phyloP scores from a whole-genome alignment of 2,329 filamentous ascomycete genomes.

The Neospermospora avenae region DNA sequence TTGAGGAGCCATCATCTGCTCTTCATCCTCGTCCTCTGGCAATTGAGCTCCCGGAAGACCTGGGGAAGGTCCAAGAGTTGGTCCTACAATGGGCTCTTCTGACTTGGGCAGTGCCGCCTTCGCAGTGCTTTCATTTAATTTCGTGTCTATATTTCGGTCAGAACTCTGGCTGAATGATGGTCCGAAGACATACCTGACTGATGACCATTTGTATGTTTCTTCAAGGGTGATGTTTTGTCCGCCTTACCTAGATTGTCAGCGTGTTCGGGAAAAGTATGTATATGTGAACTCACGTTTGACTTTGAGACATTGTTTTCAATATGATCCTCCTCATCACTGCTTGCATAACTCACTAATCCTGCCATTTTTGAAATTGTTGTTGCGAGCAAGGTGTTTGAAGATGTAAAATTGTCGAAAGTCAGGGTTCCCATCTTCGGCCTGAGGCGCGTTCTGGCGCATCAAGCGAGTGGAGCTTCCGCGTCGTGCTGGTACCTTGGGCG shows the following conservation, averaged over 20 bases:
- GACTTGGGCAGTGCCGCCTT: conserved; percentile 7
- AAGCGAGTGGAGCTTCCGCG: conserved; percentile 16
- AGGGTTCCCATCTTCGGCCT: conserved; percentile 7
- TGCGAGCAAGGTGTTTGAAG: background rate
- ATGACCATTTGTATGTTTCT: conserved; percentile 18
- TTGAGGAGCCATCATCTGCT: conserved; percentile 31
- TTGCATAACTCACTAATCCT: conserved; percentile 39
- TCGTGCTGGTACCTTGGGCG: conserved; percentile 24
- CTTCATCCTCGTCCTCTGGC: conserved; percentile 33
- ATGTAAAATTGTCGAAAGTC: background rate
- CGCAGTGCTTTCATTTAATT: background rate
- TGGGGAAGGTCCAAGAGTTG: conserved; percentile 22
- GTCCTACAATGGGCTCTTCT: conserved; percentile 31
- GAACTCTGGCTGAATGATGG: background rate
- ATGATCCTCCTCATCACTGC: conserved; percentile 38
- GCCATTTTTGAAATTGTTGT: conserved; percentile 26
- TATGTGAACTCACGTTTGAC: conserved; percentile 22
- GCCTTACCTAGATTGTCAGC: conserved; percentile 25
- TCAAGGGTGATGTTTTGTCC: conserved; percentile 12
- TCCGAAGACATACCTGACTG: conserved; percentile 20
- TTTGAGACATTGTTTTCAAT: conserved; percentile 18
- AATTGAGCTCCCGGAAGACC: conserved; percentile 14
- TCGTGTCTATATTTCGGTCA: background rate
- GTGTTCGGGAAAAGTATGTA: background rate
- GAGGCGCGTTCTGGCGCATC: conserved; percentile 9